These are phyloP conservation scores for Sclerotinia trifoliorum DNA, from an alignment of 2,329 filamentous ascomycete genomes.

Conservation along the genomic window DNA sequence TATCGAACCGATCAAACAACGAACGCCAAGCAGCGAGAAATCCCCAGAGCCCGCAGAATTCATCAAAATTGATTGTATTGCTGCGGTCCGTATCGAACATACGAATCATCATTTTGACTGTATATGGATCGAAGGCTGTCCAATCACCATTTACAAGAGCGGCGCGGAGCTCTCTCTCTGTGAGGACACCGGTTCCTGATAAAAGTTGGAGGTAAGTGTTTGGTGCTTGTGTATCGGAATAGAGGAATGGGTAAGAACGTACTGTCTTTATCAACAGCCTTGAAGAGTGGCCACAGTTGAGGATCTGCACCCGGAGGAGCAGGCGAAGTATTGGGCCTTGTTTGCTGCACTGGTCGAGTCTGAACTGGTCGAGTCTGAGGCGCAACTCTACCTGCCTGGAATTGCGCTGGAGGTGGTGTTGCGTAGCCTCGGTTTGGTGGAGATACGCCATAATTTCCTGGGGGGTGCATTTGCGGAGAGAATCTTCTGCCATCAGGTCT, in stretches of 20 bases:
- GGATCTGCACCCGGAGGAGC: constrained; percentile 60
- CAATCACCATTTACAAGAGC: constrained; percentile 97
- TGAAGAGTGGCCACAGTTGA: constrained; percentile 81
- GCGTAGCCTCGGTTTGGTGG: constrained; percentile 46
- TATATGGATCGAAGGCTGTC: constrained; percentile 88
- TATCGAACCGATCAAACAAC: constrained; percentile 93
- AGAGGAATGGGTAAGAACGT: constrained; percentile 27
- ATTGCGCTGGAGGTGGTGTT: constrained; percentile 45
- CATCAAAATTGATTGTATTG: constrained; percentile 88
- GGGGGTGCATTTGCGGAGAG: constrained; percentile 35
- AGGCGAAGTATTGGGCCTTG: constrained; percentile 66
- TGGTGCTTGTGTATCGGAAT: neutral
- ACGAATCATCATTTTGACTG: constrained; percentile 97
- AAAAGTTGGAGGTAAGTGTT: constrained; percentile 18
- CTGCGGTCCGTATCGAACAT: constrained; percentile 96
- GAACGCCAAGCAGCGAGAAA: constrained; percentile 93
- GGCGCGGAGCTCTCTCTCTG: constrained; percentile 80
- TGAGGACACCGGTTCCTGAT: constrained; percentile 73
- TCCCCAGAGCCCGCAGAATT: constrained; percentile 95
- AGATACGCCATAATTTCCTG: constrained; percentile 35
- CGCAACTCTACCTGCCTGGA: constrained; percentile 42
- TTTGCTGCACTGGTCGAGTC: constrained; percentile 48
- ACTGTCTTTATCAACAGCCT: constrained; percentile 86
- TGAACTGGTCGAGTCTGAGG: constrained; percentile 44
- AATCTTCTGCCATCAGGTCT: constrained; percentile 26